Base-by-base conservation (phyloP, 805 yeast species). In the Candida ortonii region DNA sequence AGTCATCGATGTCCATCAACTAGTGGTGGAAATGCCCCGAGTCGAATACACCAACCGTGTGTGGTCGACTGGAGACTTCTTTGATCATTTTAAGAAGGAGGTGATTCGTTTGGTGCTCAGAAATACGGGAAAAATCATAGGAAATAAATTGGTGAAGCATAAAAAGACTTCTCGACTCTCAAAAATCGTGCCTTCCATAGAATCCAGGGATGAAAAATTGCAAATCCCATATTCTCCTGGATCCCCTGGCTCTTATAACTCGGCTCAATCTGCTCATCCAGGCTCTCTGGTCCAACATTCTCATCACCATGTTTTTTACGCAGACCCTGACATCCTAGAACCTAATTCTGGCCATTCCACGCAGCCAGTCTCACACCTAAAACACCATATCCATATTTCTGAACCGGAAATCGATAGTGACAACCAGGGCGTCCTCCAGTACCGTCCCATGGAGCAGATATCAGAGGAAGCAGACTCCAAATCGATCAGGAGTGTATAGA, bases 101-200 rank as follows among this genome's bases (percentile, higher is more conserved):
- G 47, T 82, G 11, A 59, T 80, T 26, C 74, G 69, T 47, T 65
- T 76, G 3, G 61, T 82, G 9, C 46, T 83, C 35, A 67, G 64
- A 28, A 84, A 83, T 47, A 71, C 95, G 0, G 95, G 95, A 3
- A 79, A 83, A 39, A 73, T 90, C 30, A 59, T 89, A 17, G 80
- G 85, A 13, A 87, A 87, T 56, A 87, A 85, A 59, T 62, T 90
- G 38, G 69, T 29, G 16, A 29, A 39, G 11, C 50, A 44, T 24
- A 43, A 37, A 34, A 22, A 28, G 25, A n/a, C n/a, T n/a, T n/a
- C n/a, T n/a, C n/a, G n/a, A n/a, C n/a, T n/a, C n/a, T n/a, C n/a
- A n/a, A n/a, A n/a, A n/a, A n/a, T n/a, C n/a, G n/a, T n/a, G n/a
- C n/a, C n/a, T n/a, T n/a, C n/a, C n/a, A n/a, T n/a, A n/a, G n/a